Evolutionary conservation across 495 filamentous ascomycete genomes (phyloP).

Genomic region (Aspergillus incahuasiensis): DNA sequence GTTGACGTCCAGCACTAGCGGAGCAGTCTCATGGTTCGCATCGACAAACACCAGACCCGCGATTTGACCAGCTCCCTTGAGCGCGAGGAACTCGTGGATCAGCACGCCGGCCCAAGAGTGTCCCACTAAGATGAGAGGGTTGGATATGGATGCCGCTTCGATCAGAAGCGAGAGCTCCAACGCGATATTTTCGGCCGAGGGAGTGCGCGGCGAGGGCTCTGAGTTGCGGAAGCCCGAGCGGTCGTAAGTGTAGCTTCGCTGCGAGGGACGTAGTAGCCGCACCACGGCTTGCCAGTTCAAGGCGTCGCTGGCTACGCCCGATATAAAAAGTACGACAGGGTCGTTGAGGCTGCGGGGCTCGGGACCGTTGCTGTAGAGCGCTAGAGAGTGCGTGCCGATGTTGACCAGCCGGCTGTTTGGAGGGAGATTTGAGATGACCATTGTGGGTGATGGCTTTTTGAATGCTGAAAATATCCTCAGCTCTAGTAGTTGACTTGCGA

Average conservation of each 20-base stretch:
- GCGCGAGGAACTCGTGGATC: conserved; percentile 16
- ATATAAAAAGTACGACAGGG: conserved; percentile 5
- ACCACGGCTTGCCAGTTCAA: conserved; percentile 16
- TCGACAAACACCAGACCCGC: conserved; percentile 16
- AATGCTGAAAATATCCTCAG: too few relatives aligned
- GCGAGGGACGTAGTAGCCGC: conserved; percentile 8
- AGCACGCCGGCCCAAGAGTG: conserved; percentile 19
- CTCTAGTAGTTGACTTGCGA: too few relatives aligned
- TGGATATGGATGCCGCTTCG: not conserved
- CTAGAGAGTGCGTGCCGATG: conserved; percentile 18
- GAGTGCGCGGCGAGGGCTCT: conserved; percentile 8
- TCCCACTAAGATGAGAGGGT: conserved; percentile 15
- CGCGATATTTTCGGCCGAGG: conserved; percentile 5
- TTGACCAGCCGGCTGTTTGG: conserved; percentile 12
- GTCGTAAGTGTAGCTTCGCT: conserved; percentile 16
- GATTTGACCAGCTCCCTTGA: conserved; percentile 7
- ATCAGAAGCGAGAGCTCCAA: too few relatives aligned
- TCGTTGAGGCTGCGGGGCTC: conserved; percentile 2
- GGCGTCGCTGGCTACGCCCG: conserved; percentile 14
- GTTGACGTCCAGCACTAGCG: conserved; percentile 15
- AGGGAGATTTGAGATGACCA: not conserved
- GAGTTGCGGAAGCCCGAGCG: conserved; percentile 14
- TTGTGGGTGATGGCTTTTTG: too few relatives aligned
- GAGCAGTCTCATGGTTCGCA: conserved; percentile 16
- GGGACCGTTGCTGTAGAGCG: conserved; percentile 13